Conservation (phyloP, 2,329 filamentous ascomycete genomes). For the Trichophyton benhamiae region DNA sequence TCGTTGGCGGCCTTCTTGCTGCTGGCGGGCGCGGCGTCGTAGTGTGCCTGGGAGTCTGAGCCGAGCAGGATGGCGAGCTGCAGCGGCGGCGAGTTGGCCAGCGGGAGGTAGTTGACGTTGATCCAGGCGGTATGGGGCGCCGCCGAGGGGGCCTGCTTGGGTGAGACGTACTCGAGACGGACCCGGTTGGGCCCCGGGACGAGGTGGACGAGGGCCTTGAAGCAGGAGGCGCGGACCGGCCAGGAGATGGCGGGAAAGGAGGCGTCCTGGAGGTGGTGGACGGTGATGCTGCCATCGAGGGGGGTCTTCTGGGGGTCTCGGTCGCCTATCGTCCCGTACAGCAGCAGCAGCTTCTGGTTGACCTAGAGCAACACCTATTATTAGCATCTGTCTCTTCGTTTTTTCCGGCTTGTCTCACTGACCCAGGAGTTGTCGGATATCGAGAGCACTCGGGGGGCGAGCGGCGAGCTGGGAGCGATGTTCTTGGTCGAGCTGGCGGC, state of each 20-base stretch:
- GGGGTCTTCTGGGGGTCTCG: slow-evolving; percentile 47
- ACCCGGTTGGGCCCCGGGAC: slow-evolving; percentile 79
- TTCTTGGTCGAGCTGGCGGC: slow-evolving; percentile 33
- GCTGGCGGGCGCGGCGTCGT: slow-evolving; percentile 56
- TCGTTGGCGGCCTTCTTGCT: slow-evolving; percentile 65
- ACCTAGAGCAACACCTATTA: slow-evolving; percentile 43
- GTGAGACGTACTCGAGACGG: slow-evolving; percentile 75
- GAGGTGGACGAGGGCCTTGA: slow-evolving; percentile 86
- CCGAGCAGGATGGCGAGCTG: slow-evolving; percentile 80
- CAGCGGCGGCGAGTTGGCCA: slow-evolving; percentile 65
- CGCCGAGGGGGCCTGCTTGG: slow-evolving; percentile 57
- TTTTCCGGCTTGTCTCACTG: slow-evolving; percentile 24
- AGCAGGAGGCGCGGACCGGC: slow-evolving; percentile 80
- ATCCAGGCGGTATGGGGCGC: slow-evolving; percentile 63
- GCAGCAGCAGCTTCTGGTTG: slow-evolving; percentile 76
- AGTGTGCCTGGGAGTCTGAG: slow-evolving; percentile 76
- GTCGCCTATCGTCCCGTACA: slow-evolving; percentile 67
- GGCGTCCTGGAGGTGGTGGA: slow-evolving; percentile 66
- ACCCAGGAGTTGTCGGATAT: slow-evolving; percentile 77
- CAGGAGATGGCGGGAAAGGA: slow-evolving; percentile 70
- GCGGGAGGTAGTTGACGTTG: slow-evolving; percentile 73
- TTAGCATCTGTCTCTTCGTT: background rate
- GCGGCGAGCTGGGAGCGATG: slow-evolving; percentile 57
- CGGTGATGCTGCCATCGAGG: slow-evolving; percentile 65
- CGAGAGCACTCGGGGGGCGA: slow-evolving; percentile 68